A percentile compares a stretch with the other conserved stretches of the same genome.
Evolutionary conservation across 2,329 filamentous ascomycete genomes (phyloP).

Genomic region (Aspergillus bombycis): DNA sequence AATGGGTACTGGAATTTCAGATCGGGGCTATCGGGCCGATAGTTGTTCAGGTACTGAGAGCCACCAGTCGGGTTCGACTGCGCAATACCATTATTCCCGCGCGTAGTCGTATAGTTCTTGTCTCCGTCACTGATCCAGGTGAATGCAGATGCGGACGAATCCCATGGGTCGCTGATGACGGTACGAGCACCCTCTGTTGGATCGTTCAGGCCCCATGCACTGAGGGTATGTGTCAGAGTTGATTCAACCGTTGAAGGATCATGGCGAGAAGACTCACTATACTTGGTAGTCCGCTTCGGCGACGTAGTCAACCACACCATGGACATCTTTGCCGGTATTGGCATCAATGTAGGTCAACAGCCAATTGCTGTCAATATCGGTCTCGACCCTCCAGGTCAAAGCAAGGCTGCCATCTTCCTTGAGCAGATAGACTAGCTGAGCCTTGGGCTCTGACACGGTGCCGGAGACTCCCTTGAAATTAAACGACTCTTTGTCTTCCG

Average conservation of each 20-base stretch:
- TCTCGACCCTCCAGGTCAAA: constrained; percentile 19
- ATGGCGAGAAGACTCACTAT: constrained; percentile 13
- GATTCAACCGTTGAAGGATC: background rate
- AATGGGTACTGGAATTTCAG: constrained; percentile 18
- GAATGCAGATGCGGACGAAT: constrained; percentile 12
- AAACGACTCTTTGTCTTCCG: constrained; percentile 4
- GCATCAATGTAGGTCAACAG: constrained; percentile 21
- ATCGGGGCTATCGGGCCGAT: constrained; percentile 12
- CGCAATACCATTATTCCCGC: constrained; percentile 21
- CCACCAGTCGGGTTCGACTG: constrained; percentile 18
- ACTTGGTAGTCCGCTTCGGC: constrained; percentile 19
- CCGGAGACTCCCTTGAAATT: constrained; percentile 15
- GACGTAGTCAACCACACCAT: constrained; percentile 21
- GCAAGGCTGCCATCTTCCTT: constrained; percentile 10
- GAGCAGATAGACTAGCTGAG: constrained; percentile 17
- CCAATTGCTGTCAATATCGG: constrained; percentile 19
- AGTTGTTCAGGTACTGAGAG: constrained; percentile 10
- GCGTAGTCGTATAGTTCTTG: constrained; percentile 15
- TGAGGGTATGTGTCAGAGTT: background rate
- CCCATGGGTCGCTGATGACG: constrained; percentile 18
- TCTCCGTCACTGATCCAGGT: constrained; percentile 19
- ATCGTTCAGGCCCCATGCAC: constrained; percentile 19
- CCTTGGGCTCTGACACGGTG: constrained; percentile 18
- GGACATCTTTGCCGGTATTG: constrained; percentile 4
- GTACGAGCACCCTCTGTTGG: constrained; percentile 17